Percentiles rank a stretch among this genome's conserved stretches.
phyloP scores from a whole-genome alignment of 176 grass and related monocot species.

The Bothriochloa decipiens region DNA sequence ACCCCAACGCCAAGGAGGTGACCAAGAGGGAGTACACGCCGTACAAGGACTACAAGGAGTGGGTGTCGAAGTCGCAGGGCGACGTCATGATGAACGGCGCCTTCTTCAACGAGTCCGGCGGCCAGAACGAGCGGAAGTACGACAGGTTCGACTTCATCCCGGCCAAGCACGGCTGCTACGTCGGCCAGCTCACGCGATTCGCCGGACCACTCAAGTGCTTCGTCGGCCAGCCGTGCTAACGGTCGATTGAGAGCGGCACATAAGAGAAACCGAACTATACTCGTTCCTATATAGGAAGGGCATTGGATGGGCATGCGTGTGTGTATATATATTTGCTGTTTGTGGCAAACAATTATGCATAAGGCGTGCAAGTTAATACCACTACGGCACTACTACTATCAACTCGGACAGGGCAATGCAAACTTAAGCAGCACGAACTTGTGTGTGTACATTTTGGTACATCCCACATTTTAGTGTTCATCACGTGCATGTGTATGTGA shows the following conservation, averaged over 20 bases:
- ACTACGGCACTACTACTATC: not conserved
- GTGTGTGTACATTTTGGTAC: too few relatives aligned
- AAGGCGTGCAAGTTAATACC: not conserved
- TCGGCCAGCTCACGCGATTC: slow-evolving; percentile 56
- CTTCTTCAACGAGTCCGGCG: slow-evolving; percentile 81
- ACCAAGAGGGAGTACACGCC: slow-evolving; percentile 74
- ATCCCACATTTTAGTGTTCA: not conserved
- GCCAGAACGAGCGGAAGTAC: slow-evolving; percentile 20
- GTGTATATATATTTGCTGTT: not conserved
- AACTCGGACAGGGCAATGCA: too few relatives aligned
- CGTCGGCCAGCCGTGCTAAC: slow-evolving; percentile 40
- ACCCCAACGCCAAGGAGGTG: slow-evolving; percentile 61
- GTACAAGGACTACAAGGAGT: slow-evolving; percentile 58
- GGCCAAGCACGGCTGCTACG: slow-evolving; percentile 56
- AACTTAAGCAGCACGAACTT: too few relatives aligned
- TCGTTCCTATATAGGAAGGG: too few relatives aligned
- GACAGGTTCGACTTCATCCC: slow-evolving; percentile 58
- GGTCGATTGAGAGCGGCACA: rapidly evolving
- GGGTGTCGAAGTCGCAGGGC: slow-evolving; percentile 83
- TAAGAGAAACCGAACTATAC: not conserved
- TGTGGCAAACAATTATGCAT: not conserved
- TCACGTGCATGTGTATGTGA: not conserved
- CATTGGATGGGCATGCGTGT: not conserved
- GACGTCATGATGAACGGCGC: slow-evolving; percentile 69
- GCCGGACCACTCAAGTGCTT: slow-evolving; percentile 58